Base-by-base conservation (phyloP, 2,329 filamentous ascomycete genomes). In the Hypomyces rosellus region DNA sequence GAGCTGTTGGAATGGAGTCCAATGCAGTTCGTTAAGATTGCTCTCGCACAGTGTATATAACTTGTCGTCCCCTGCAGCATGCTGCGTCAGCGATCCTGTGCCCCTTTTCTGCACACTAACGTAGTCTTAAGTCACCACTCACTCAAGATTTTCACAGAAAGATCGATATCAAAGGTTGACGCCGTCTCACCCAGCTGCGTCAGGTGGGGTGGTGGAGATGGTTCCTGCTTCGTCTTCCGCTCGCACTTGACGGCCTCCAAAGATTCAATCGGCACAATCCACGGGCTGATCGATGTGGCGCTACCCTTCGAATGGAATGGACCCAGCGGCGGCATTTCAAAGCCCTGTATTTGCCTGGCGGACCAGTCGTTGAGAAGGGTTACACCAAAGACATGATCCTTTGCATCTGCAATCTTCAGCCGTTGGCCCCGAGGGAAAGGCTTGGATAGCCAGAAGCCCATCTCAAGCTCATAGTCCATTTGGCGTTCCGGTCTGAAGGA, bases 401-500 rank as follows among this genome's bases (percentile, higher is more conserved):
- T 78, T 0, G 86, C 85, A 39, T 83, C 68, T 2, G 73, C 67
- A 22, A 88, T 77, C 0, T 73, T 66, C n/a, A 89, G 74, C 0
- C 81, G 80, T 52, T 77, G 71, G 15, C 85, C 85, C 56, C 86
- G 69, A 1, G 74, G 65, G 55, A 84, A 87, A 5, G 72, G 70
- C 40, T 70, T 78, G 66, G 78, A 82, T 3, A 89, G 72, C 60
- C 88, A 87, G 15, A 80, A 82, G 2, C 82, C 86, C 4, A 89
- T 67, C 61, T 89, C 86, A 3, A 89, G 70, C 63, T 89, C 86
- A 42, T 88, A 81, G 59, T 89, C 86, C 1, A 89, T 71, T 14
- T 36, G 30, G 18, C n/a, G 20, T 42, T 42, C 40, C 13, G 40
- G 40, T 16, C 20, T n/a, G 20, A 42, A 42, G 8, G 40, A n/a